A percentile compares a stretch with the other conserved stretches of the same genome.
These are phyloP conservation scores for Lagenidium sp. DNA, from an alignment of 352 stramenopile genomes.

Conservation along the genomic window DNA sequence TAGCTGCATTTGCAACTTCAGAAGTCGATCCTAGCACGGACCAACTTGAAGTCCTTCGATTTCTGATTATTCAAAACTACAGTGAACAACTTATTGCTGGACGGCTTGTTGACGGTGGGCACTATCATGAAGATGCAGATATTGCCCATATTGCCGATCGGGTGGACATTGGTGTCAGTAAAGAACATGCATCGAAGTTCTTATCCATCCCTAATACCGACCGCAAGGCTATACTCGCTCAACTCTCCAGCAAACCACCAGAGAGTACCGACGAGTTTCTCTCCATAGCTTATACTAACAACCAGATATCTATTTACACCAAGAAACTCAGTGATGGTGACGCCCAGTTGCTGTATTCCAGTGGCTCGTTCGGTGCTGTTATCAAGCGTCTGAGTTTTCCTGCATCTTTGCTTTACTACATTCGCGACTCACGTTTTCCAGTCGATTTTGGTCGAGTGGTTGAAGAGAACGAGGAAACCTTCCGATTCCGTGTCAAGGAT, in stretches of 20 bases:
- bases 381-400: conserved; percentile 56
- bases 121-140: conserved; percentile 31
- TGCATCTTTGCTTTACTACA: conserved; percentile 66
- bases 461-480: conserved; percentile 26
- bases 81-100: conserved; percentile 55
- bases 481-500: conserved; percentile 34
- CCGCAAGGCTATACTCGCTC: conserved; percentile 43
- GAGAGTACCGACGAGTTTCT: conserved; percentile 35
- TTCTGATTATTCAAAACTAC: conserved; percentile 75
- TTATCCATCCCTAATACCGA: conserved; percentile 28
- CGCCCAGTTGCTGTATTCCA: not conserved
- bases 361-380: conserved; percentile 2
- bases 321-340: not conserved
- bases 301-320: conserved; percentile 49
- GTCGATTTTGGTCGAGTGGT: conserved; percentile 41
- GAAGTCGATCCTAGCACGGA: conserved; percentile 17
- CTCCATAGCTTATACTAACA: conserved; percentile 39
- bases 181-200: conserved; percentile 27
- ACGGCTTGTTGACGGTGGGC: conserved; percentile 10
- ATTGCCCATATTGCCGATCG: conserved; percentile 29
- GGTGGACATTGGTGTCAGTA: conserved; percentile 44
- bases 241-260: conserved; percentile 23
- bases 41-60: conserved; percentile 41
- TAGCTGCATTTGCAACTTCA: conserved; percentile 49
- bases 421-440: conserved; percentile 65